Evolutionary conservation across 208 protist genomes (phyloP), one percentile per base, ranked within the genome.

Genomic region (Trypanosoma rangeli): DNA sequence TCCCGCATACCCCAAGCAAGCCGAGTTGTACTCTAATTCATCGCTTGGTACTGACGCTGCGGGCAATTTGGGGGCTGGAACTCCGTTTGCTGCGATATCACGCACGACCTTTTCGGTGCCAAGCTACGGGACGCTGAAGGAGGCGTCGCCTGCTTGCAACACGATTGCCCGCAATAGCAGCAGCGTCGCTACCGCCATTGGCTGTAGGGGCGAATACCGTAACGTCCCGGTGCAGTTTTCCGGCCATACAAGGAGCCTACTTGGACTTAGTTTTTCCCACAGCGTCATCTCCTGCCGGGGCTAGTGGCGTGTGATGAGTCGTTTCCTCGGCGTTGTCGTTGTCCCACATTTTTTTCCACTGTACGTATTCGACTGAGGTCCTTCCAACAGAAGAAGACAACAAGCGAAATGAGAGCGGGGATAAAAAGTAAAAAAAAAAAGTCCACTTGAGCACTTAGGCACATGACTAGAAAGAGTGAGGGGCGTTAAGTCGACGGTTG

Each of bases 1-100:
- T 12, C 72, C 72, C 46, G 84, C 87, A 4, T 95, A 92, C 70
- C 64, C 70, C 0, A 57, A 76, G 50, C 87, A 91, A 74, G 9
- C 31, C 16, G 63, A 74, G n/a, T 80, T 79, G 66, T 48, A n/a
- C 16, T 58, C n/a, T 1, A 24, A 12, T 31, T 67, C 39, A 42
- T 1, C 33, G 0, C 28, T 61, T 31, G 16, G n/a, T 37, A 42
- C 29, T 55, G 20, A 46, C 35, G 12, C 3, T 48, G 26, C 16
- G 33, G 35, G n/a, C 22, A 16, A 48, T 24, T 42, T 37, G n/a
- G 2, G 12, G 0, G 26, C 22, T 42, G 12, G 18, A 28, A 37
- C 22, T 18, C 13, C 63, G 39, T 58, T 72, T 56, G 4, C 35
- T 35, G 24, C 29, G 20, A 29, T 26, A 24, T 64, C 67, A 20